phyloP scores from a whole-genome alignment of 2,329 filamentous ascomycete genomes.

The Fusarium camptoceras region DNA sequence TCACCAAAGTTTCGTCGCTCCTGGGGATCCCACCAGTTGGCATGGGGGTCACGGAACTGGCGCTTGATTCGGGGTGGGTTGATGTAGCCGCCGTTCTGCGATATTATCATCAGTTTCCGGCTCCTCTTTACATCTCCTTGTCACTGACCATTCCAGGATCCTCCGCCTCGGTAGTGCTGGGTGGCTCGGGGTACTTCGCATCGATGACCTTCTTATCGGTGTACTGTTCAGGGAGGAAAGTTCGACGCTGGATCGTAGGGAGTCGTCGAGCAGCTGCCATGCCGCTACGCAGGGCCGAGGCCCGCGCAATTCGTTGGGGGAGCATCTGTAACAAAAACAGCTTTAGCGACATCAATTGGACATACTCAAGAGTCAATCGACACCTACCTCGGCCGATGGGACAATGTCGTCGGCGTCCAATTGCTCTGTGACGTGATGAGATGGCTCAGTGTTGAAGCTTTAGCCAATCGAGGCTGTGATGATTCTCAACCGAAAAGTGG shows the following conservation, averaged over 20 bases:
- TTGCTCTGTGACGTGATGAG: constrained; percentile 51
- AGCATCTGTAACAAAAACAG: constrained; percentile 64
- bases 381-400: constrained; percentile 51
- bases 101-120: constrained; percentile 42
- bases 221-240: constrained; percentile 64
- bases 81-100: constrained; percentile 84
- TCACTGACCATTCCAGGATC: constrained; percentile 74
- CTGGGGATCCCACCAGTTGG: constrained; percentile 96
- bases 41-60: constrained; percentile 92
- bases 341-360: constrained; percentile 35
- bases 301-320: constrained; percentile 68
- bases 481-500: constrained; percentile 38
- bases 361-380: neutral
- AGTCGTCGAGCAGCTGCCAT: constrained; percentile 61
- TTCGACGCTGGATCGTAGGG: constrained; percentile 67
- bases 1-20: constrained; percentile 97
- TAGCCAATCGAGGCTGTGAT: constrained; percentile 51
- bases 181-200: constrained; percentile 64
- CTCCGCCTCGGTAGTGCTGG: constrained; percentile 66
- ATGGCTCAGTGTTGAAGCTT: constrained; percentile 48
- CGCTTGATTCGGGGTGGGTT: constrained; percentile 86
- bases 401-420: constrained; percentile 51
- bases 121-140: constrained; percentile 9
- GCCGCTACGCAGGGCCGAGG: constrained; percentile 57
- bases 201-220: constrained; percentile 61